Base-by-base conservation (phyloP, 805 yeast species). In the Lachancea waltii region DNA sequence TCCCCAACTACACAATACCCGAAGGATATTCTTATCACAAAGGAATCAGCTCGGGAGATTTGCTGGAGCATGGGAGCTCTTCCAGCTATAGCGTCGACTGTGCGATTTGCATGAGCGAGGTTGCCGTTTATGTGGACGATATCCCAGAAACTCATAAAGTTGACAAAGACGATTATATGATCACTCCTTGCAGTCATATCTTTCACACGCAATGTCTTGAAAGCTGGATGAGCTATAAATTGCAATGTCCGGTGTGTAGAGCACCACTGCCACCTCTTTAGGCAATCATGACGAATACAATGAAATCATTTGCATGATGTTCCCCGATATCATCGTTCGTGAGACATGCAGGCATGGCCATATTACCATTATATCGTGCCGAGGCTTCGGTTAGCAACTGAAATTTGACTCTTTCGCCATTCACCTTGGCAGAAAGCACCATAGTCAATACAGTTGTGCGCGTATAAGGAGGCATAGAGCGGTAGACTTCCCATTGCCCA, bases 201-300 rank as follows among this genome's bases (percentile, higher is more conserved):
- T 90, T 87, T 72, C 97, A 89, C 55, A 73, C 85, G 2, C 79
- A 74, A n/a, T 89, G 97, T 63, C 65, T 90, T 46, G 94, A 85
- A 54, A 77, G 73, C 45, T 90, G 97, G 97, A 86, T 90, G 96
- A 75, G 79, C 57, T 83, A 85, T 56, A 85, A 87, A 51, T 62
- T 90, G 35, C 95, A 87, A 53, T 90, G 97, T 62, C 97, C 97
- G 1, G 89, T 87, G 5, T 90, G 97, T 62, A 72, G 97, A 52
- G 75, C 77, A 40, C 73, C 85, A 16, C 64, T 90, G 28, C 97
- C 97, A 2, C 95, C 96, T 1, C 64, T 83, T 37, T 85, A 30
- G 27, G 29, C 13, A 17, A n/a, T 9, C n/a, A 13, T 23, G 13
- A 4, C 10, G 10, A 23, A 7, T 23, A 8, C 13, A 11, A 32